A percentile compares a stretch with the other conserved stretches of the same genome.
These are phyloP conservation scores for Macrophomina tecta DNA, from an alignment of 2,329 filamentous ascomycete species.

Conservation along the genomic window DNA sequence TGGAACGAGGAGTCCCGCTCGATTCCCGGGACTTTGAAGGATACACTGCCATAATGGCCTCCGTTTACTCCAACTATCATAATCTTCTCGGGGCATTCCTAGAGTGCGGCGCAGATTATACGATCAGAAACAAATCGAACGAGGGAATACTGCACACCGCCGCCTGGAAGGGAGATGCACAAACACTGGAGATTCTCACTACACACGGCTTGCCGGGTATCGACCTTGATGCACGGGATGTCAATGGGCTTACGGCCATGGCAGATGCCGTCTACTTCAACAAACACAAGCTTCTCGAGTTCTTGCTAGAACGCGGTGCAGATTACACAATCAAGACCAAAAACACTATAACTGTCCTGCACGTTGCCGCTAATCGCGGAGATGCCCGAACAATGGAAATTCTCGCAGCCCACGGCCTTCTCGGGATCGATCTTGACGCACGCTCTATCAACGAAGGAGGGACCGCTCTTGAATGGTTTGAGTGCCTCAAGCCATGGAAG, in stretches of 20 bases:
- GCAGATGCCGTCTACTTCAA: neutral
- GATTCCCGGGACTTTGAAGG: neutral
- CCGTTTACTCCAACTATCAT: neutral
- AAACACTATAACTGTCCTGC: neutral
- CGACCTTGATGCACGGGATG: neutral
- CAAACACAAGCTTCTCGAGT: neutral
- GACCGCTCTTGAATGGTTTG: neutral
- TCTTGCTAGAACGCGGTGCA: neutral
- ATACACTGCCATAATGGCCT: neutral
- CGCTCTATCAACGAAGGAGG: neutral
- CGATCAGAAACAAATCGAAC: neutral
- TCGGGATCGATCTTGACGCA: neutral
- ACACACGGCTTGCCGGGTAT: conserved; percentile 10
- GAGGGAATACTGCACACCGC: neutral
- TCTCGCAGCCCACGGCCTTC: conserved; percentile 7
- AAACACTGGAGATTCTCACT: neutral
- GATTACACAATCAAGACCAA: conserved; percentile 2
- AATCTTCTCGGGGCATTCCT: neutral
- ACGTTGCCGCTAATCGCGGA: neutral
- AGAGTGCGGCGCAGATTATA: conserved; percentile 5
- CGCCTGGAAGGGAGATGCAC: neutral
- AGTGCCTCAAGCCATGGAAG: neutral
- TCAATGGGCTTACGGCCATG: neutral
- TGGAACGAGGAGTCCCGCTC: neutral
- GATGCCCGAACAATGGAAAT: neutral